These are phyloP conservation scores for Didymella glomerata DNA, from an alignment of 2,329 filamentous ascomycete species.

Conservation along the genomic window DNA sequence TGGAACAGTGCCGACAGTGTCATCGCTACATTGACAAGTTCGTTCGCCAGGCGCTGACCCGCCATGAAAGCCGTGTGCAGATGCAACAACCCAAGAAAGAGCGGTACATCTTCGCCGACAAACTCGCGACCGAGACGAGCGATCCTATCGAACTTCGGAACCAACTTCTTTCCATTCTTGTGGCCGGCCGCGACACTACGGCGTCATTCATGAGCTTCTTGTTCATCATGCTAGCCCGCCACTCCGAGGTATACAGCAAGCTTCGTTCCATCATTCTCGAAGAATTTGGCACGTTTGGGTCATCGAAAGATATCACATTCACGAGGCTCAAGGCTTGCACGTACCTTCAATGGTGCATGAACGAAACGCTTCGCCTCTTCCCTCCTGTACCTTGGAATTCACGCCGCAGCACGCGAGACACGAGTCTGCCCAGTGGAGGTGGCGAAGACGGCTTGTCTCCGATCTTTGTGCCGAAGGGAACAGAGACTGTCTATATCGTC, in stretches of 20 bases:
- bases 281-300: conserved; percentile 49
- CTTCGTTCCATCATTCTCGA: conserved; percentile 42
- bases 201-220: conserved; percentile 68
- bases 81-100: neutral
- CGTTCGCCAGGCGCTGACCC: conserved; percentile 44
- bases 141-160: conserved; percentile 36
- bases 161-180: conserved; percentile 74
- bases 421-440: conserved; percentile 41
- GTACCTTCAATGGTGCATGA: conserved; percentile 35
- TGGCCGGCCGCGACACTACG: conserved; percentile 86
- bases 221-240: conserved; percentile 46
- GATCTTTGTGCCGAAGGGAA: conserved; percentile 32
- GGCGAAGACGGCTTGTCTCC: conserved; percentile 35
- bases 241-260: conserved; percentile 49
- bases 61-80: conserved; percentile 2
- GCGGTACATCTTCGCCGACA: conserved; percentile 10
- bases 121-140: conserved; percentile 1
- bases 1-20: conserved; percentile 4
- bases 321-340: conserved; percentile 19
- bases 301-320: conserved; percentile 13
- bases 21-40: conserved; percentile 8
- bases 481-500: conserved; percentile 20
- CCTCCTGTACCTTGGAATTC: conserved; percentile 35
- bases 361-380: conserved; percentile 37
- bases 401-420: conserved; percentile 33